Conservation (phyloP, 164 flowering plant genomes). For the Tetrastigma voinierianum region DNA sequence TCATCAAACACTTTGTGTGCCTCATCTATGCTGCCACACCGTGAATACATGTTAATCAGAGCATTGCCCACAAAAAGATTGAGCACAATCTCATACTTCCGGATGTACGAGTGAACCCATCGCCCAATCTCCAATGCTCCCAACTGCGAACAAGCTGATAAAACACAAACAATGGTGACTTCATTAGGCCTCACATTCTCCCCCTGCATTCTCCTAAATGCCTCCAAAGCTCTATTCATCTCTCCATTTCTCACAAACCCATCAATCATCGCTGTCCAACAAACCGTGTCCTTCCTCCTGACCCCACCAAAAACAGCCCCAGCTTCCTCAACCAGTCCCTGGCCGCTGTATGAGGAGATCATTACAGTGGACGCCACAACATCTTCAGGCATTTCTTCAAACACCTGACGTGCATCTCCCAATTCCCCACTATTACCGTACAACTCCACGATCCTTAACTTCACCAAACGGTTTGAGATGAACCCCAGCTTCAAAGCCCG, state of each 20-base stretch:
- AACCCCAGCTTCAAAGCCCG: constrained; percentile 34
- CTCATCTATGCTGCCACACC: constrained; percentile 43
- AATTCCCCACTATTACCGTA: constrained; percentile 41
- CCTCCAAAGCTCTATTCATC: constrained; percentile 30
- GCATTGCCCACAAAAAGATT: constrained; percentile 32
- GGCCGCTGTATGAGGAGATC: constrained; percentile 24
- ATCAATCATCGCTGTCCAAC: constrained; percentile 50
- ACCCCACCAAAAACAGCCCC: constrained; percentile 17
- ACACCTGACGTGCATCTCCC: constrained; percentile 13
- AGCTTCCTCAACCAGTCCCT: constrained; percentile 30
- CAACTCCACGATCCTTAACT: constrained; percentile 24
- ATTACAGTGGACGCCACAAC: constrained; percentile 29
- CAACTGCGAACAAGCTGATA: constrained; percentile 45
- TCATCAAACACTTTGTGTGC: constrained; percentile 26
- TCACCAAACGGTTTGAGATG: constrained; percentile 13
- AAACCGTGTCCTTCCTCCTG: constrained; percentile 28
- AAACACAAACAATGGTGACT: constrained; percentile 35
- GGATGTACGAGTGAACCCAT: constrained; percentile 38
- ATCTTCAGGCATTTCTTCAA: constrained; percentile 34
- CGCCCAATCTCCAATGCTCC: constrained; percentile 42
- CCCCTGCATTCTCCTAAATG: constrained; percentile 39
- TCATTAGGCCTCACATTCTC: constrained; percentile 37
- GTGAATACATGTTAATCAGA: constrained; percentile 45
- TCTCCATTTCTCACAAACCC: constrained; percentile 37
- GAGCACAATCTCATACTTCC: constrained; percentile 24